These are phyloP conservation scores for Tylopilus sp. DNA, from an alignment of 1,284 basidiomycete genomes.

Conservation along the genomic window DNA sequence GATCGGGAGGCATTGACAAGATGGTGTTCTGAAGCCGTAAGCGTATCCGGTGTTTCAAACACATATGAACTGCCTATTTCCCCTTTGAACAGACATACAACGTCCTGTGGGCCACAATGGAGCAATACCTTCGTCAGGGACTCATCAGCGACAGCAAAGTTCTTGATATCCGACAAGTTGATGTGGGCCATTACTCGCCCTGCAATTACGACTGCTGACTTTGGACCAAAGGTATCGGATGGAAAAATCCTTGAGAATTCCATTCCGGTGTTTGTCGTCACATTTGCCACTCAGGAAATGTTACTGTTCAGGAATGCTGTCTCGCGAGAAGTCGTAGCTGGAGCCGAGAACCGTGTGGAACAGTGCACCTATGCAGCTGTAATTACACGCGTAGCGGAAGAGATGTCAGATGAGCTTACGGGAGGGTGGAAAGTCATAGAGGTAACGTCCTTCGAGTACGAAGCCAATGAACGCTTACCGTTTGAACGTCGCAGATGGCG, in stretches of 20 bases:
- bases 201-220: conserved; percentile 2
- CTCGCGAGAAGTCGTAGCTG: conserved; percentile 82
- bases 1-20: conserved; percentile 82
- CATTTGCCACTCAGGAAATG: conserved; percentile 93
- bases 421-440: conserved; percentile 99
- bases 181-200: conserved; percentile 54
- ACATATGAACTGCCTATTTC: neutral
- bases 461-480: conserved; percentile 3
- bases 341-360: conserved; percentile 87
- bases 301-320: conserved; percentile 89
- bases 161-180: conserved; percentile 92
- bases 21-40: conserved; percentile 96
- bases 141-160: conserved; percentile 89
- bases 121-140: conserved; percentile 89
- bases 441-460: conserved; percentile 43
- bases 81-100: conserved; percentile 77
- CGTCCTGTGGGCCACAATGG: conserved; percentile 96
- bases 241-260: conserved; percentile 90
- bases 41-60: conserved; percentile 34
- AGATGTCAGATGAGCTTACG: conserved; percentile 88
- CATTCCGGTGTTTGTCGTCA: conserved; percentile 90
- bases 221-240: conserved; percentile 56
- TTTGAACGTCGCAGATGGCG: conserved; percentile 33
- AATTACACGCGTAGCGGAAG: conserved; percentile 82
- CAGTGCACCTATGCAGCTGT: conserved; percentile 93